Evolutionary conservation across 192 early-diverging fungal genomes (phyloP).

Genomic region (Podila epigama): DNA sequence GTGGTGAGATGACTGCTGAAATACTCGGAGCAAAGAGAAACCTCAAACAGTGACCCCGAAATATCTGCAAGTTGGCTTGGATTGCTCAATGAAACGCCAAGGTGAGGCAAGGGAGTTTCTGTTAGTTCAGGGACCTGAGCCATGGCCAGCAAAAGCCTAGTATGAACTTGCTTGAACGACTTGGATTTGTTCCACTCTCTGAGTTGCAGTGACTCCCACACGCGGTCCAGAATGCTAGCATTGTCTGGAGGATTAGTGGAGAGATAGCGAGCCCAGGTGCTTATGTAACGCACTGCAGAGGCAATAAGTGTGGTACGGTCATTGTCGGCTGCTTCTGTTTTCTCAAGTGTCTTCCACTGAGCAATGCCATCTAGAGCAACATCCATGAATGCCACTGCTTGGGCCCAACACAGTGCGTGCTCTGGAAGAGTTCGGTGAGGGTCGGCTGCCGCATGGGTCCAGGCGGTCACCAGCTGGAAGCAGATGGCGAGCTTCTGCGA

Average conservation of each 20-base stretch:
- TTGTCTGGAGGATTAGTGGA: constrained; percentile 40
- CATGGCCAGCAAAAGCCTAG: neutral
- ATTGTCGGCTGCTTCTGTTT: neutral
- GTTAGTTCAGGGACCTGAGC: constrained; percentile 1
- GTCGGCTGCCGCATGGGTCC: constrained; percentile 53
- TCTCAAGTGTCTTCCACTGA: constrained; percentile 18
- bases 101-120: constrained; percentile 20
- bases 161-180: constrained; percentile 13
- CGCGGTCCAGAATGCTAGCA: constrained; percentile 28
- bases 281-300: constrained; percentile 32
- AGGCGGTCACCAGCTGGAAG: constrained; percentile 33
- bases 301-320: constrained; percentile 18
- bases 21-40: constrained; percentile 34
- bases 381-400: constrained; percentile 50
- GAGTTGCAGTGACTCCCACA: constrained; percentile 27
- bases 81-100: constrained; percentile 38
- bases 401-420: constrained; percentile 58
- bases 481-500: constrained; percentile 29
- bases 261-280: constrained; percentile 50
- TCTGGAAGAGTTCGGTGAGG: constrained; percentile 54
- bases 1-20: constrained; percentile 31
- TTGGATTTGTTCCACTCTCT: constrained; percentile 10
- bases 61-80: constrained; percentile 9
- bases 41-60: constrained; percentile 15
- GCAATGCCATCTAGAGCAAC: constrained; percentile 33